Conservation (phyloP, 768 basidiomycete species). For the Boletus subparvulus region DNA sequence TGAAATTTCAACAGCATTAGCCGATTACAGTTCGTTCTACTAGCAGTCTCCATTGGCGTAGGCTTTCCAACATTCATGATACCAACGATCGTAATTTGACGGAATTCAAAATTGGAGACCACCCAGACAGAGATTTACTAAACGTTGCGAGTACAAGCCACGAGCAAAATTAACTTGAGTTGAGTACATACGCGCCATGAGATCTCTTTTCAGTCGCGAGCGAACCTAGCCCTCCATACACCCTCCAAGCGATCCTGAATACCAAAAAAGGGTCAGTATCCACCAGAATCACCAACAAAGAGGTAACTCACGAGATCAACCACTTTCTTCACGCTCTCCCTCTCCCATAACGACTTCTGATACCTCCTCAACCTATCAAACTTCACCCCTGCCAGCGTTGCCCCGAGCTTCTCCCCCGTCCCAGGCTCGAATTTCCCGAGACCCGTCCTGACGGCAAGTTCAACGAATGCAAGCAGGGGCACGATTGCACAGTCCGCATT, state of each 20-base stretch:
- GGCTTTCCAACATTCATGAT: no score
- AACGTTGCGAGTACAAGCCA: no score
- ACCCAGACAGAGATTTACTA: no score
- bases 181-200: background rate
- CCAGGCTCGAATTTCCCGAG: slow-evolving; percentile 49
- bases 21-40: no score
- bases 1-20: no score
- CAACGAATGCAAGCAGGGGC: slow-evolving; percentile 54
- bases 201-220: background rate
- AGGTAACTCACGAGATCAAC: slow-evolving; percentile 6
- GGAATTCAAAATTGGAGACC: no score
- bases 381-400: slow-evolving; percentile 40
- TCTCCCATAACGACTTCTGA: slow-evolving; percentile 42
- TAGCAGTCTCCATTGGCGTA: no score
- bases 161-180: no score
- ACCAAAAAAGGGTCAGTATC: background rate
- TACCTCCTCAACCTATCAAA: slow-evolving; percentile 53
- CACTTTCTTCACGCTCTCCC: slow-evolving; percentile 27
- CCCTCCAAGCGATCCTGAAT: slow-evolving; percentile 6
- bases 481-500: slow-evolving; percentile 59
- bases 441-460: slow-evolving; percentile 44
- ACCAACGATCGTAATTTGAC: no score
- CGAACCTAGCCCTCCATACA: background rate
- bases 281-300: background rate
- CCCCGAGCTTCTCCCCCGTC: slow-evolving; percentile 42